Conservation (phyloP, 768 basidiomycete species). For the Amanita rubescens region DNA sequence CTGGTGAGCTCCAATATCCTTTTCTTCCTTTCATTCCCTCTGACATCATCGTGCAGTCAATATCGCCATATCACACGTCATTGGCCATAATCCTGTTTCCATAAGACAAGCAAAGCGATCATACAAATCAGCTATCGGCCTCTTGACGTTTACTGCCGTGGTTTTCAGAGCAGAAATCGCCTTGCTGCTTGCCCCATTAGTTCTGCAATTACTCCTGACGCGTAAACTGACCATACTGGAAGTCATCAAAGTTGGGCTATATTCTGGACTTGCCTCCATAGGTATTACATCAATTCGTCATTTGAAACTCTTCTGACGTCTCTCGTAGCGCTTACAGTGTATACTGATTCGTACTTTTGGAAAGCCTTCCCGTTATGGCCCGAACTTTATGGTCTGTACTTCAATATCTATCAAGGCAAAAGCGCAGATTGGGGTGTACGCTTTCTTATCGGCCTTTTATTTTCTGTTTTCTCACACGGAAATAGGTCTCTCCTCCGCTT, state of each 20-base stretch:
- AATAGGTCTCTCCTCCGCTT: constrained; percentile 61
- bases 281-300: constrained; percentile 29
- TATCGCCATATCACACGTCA: neutral
- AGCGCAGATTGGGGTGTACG: constrained; percentile 89
- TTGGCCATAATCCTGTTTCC: constrained; percentile 23
- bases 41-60: constrained; percentile 7
- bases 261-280: constrained; percentile 41
- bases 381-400: constrained; percentile 69
- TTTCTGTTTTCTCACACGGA: neutral
- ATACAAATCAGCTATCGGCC: constrained; percentile 36
- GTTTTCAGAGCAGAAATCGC: constrained; percentile 78
- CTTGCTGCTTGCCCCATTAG: constrained; percentile 56
- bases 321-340: constrained; percentile 45
- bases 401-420: constrained; percentile 85
- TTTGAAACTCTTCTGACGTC: neutral
- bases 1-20: constrained; percentile 44
- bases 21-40: neutral
- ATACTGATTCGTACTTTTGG: constrained; percentile 88
- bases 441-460: constrained; percentile 10
- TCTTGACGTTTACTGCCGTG: constrained; percentile 61
- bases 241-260: constrained; percentile 42
- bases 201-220: constrained; percentile 42
- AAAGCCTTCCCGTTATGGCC: constrained; percentile 71
- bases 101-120: constrained; percentile 26
- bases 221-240: constrained; percentile 34